Conservation (phyloP, 495 filamentous ascomycete genomes). For the Aeminium ludgeri region DNA sequence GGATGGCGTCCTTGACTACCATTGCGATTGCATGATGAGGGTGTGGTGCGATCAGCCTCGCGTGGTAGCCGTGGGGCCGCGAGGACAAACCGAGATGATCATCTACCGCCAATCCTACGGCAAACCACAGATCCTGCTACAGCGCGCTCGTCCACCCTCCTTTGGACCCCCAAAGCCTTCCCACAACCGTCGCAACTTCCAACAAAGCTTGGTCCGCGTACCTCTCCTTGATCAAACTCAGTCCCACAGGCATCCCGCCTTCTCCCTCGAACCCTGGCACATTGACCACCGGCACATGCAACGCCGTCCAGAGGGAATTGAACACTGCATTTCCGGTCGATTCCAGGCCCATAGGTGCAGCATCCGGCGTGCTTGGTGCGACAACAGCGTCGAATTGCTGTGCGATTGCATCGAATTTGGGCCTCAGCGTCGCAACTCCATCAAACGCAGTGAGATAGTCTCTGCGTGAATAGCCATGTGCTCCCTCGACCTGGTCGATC, state of each 20-base stretch:
- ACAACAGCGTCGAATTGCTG: conserved; percentile 31
- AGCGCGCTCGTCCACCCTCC: conserved; percentile 23
- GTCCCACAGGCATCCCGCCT: conserved; percentile 33
- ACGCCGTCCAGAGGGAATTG: conserved; percentile 19
- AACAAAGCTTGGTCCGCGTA: conserved; percentile 33
- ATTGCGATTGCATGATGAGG: no score
- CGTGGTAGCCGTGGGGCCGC: no score
- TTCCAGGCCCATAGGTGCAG: conserved; percentile 30
- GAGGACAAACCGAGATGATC: no score
- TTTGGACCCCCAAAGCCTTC: conserved; percentile 27
- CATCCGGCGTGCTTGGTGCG: conserved; percentile 33
- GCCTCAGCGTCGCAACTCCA: conserved; percentile 28
- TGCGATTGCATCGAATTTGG: conserved; percentile 31
- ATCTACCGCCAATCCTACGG: no score
- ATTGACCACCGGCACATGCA: conserved; percentile 34
- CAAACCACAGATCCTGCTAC: no score
- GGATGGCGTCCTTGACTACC: no score
- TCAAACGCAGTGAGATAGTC: conserved; percentile 31
- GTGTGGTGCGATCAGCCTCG: no score
- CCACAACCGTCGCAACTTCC: conserved; percentile 26
- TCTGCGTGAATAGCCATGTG: conserved; percentile 21
- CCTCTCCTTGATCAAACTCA: conserved; percentile 29
- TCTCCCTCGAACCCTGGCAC: conserved; percentile 33
- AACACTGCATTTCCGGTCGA: conserved; percentile 30
- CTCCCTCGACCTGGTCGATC: conserved; percentile 30